Evolutionary conservation across 2,329 filamentous ascomycete species (phyloP).

Genomic region (Penicillium sumatraense): DNA sequence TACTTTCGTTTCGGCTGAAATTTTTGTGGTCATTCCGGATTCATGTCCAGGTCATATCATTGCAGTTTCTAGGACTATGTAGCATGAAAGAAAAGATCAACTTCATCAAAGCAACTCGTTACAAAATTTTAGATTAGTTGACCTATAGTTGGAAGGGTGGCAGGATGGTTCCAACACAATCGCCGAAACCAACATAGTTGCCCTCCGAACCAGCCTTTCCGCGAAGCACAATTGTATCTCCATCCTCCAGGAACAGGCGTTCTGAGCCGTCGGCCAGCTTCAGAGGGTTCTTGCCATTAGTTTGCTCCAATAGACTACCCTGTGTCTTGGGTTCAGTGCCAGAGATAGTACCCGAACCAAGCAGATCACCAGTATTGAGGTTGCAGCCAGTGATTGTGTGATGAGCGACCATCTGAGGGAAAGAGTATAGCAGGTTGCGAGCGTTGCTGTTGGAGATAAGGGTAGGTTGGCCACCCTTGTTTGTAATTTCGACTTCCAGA

Average conservation of each 20-base stretch:
- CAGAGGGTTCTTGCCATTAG: conserved; percentile 68
- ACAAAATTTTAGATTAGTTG: conserved; percentile 9
- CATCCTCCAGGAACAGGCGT: conserved; percentile 74
- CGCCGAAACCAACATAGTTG: conserved; percentile 75
- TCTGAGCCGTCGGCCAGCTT: conserved; percentile 67
- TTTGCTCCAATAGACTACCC: conserved; percentile 75
- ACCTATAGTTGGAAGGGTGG: conserved; percentile 44
- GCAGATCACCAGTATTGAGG: conserved; percentile 72
- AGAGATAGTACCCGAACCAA: conserved; percentile 80
- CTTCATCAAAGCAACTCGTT: conserved; percentile 8
- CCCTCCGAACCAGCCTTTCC: conserved; percentile 70
- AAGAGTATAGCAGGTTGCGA: conserved; percentile 76
- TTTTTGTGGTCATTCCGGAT: neutral
- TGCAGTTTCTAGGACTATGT: conserved; percentile 9
- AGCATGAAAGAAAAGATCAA: conserved; percentile 1
- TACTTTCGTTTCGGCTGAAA: neutral
- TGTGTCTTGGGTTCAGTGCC: conserved; percentile 62
- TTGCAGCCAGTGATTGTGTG: conserved; percentile 77
- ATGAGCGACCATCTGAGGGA: conserved; percentile 81
- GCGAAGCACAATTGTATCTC: conserved; percentile 69
- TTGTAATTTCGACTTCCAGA: conserved; percentile 64
- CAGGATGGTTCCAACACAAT: conserved; percentile 68
- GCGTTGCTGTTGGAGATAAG: conserved; percentile 66
- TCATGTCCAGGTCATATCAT: conserved; percentile 3
- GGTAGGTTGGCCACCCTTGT: conserved; percentile 55